Evolutionary conservation across 2,329 filamentous ascomycete genomes (phyloP).

Genomic region (Paracorniculantispora psalliotae): DNA sequence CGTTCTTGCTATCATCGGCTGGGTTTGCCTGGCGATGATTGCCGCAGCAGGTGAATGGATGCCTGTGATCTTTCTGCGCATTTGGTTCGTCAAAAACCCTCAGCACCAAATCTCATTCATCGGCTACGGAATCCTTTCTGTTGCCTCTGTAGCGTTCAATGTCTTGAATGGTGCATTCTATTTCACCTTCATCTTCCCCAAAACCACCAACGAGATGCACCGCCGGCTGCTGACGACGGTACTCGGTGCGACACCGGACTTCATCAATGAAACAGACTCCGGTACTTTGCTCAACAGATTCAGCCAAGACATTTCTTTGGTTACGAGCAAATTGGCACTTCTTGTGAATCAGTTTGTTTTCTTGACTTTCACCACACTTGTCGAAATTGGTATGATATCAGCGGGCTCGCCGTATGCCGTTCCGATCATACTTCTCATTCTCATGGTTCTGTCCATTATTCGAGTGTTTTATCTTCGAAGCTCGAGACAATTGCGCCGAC

Average conservation of each 20-base stretch:
- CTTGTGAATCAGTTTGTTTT: background rate
- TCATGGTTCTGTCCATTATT: constrained; percentile 16
- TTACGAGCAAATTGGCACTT: background rate
- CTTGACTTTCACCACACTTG: background rate
- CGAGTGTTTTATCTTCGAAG: constrained; percentile 36
- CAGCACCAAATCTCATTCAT: background rate
- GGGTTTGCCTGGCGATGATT: background rate
- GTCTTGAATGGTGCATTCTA: background rate
- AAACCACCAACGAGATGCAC: background rate
- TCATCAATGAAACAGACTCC: background rate
- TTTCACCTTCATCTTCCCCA: background rate
- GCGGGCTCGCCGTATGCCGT: background rate
- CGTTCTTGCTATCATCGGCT: background rate
- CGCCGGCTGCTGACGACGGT: background rate
- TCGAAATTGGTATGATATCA: constrained; percentile 27
- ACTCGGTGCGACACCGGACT: background rate
- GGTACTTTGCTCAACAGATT: constrained; percentile 4
- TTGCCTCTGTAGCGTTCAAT: background rate
- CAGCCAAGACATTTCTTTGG: constrained; percentile 5
- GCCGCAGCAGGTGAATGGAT: background rate
- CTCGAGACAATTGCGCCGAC: constrained; percentile 48
- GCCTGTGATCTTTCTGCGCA: background rate
- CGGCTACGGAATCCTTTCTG: background rate
- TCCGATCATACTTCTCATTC: constrained; percentile 34
- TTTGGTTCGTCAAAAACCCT: background rate